These are phyloP conservation scores for Aspergillus nomiae DNA, from an alignment of 2,329 filamentous ascomycete genomes.

Conservation along the genomic window DNA sequence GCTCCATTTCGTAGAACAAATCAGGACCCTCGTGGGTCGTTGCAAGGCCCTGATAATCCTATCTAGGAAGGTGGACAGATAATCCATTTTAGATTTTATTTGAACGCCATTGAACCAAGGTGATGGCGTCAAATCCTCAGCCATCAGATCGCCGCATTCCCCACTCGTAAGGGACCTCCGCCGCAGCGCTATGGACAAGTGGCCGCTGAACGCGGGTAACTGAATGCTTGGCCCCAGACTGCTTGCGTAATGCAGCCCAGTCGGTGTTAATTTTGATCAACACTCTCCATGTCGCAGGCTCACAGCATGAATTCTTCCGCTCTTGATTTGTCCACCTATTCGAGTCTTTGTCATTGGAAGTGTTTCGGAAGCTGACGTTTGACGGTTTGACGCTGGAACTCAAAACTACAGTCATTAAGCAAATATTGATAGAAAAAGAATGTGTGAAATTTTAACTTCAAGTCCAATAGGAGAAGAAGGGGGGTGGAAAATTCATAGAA, in stretches of 20 bases:
- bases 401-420: neutral
- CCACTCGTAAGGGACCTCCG: slow-evolving; percentile 40
- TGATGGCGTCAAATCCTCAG: slow-evolving; percentile 32
- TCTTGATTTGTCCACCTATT: slow-evolving; percentile 1
- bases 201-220: slow-evolving; percentile 32
- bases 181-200: slow-evolving; percentile 33
- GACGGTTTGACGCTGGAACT: neutral
- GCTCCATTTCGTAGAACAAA: neutral
- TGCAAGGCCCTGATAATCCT: slow-evolving; percentile 8
- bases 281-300: slow-evolving; percentile 16
- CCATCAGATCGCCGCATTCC: slow-evolving; percentile 39
- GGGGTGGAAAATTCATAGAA: neutral
- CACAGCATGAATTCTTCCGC: neutral
- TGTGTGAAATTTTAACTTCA: neutral
- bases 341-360: neutral
- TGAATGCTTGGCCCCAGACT: slow-evolving; percentile 32
- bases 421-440: neutral
- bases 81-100: slow-evolving; percentile 8
- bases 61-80: slow-evolving; percentile 8
- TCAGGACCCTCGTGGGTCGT: slow-evolving; percentile 15
- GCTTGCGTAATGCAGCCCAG: slow-evolving; percentile 41
- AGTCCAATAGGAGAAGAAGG: neutral
- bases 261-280: slow-evolving; percentile 38
- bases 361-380: neutral
- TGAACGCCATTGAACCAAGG: slow-evolving; percentile 20